These are phyloP conservation scores for Tulasnella sp. DNA, from an alignment of 768 basidiomycete genomes.

Conservation along the genomic window DNA sequence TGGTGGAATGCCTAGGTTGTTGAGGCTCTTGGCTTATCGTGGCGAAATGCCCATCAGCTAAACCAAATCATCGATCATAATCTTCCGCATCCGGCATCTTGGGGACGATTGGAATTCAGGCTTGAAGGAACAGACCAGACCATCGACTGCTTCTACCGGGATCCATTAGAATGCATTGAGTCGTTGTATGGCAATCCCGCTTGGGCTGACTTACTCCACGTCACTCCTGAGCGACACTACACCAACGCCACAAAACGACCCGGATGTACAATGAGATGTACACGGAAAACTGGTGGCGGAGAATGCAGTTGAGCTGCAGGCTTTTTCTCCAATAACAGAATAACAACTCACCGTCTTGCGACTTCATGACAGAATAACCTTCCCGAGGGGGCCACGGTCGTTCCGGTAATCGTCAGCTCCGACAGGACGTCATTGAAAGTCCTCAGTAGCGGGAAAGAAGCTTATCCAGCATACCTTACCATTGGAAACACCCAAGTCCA, in stretches of 20 bases:
- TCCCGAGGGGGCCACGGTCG: constrained; percentile 37
- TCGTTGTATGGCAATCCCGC: constrained; percentile 37
- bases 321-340: too few relatives aligned
- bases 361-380: constrained; percentile 1
- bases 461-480: constrained; percentile 48
- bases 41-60: not conserved
- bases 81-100: not conserved
- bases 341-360: not conserved
- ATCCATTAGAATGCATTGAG: constrained; percentile 37
- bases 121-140: not conserved
- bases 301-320: constrained; percentile 37
- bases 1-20: not conserved
- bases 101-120: not conserved
- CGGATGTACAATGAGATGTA: constrained; percentile 42
- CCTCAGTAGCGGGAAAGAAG: constrained; percentile 43
- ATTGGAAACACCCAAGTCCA: constrained; percentile 45
- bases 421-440: constrained; percentile 46
- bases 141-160: constrained; percentile 5
- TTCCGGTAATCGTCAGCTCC: constrained; percentile 47
- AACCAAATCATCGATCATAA: not conserved
- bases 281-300: constrained; percentile 43
- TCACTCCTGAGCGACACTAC: constrained; percentile 38
- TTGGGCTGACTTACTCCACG: constrained; percentile 37
- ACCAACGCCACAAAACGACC: constrained; percentile 12
- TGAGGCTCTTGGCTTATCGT: not conserved